Conservation (phyloP, 2,329 filamentous ascomycete genomes). For the Neocucurbitaria cava region DNA sequence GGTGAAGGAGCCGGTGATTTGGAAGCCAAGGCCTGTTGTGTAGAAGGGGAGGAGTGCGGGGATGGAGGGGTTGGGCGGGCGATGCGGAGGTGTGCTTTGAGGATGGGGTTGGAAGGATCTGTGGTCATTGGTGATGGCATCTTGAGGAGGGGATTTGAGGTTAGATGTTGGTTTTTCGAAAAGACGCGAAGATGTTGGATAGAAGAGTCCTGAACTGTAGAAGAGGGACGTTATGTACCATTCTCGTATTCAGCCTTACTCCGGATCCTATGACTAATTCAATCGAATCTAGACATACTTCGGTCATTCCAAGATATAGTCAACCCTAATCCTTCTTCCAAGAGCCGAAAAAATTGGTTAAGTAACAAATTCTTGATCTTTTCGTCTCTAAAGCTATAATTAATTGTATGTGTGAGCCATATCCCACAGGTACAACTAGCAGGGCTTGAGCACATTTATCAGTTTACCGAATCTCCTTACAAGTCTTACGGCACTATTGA, state of each 20-base stretch:
- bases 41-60: constrained; percentile 52
- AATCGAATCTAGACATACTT: background rate
- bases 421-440: background rate
- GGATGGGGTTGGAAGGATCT: constrained; percentile 3
- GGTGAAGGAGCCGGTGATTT: constrained; percentile 43
- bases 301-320: background rate
- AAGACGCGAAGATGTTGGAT: too few relatives aligned
- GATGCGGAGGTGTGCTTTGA: constrained; percentile 46
- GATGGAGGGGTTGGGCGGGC: constrained; percentile 53
- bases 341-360: background rate
- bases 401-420: background rate
- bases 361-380: background rate
- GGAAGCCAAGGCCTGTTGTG: constrained; percentile 51
- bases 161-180: background rate
- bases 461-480: background rate
- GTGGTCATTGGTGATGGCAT: background rate
- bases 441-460: background rate
- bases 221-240: too few relatives aligned
- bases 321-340: background rate
- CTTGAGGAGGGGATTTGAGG: background rate
- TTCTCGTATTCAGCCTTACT: background rate
- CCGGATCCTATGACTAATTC: background rate
- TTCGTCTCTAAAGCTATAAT: background rate
- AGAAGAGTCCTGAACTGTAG: too few relatives aligned
- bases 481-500: too few relatives aligned